Evolutionary conservation across 2,329 filamentous ascomycete species (phyloP).

Genomic region (Rhexocercosporidium sp.): DNA sequence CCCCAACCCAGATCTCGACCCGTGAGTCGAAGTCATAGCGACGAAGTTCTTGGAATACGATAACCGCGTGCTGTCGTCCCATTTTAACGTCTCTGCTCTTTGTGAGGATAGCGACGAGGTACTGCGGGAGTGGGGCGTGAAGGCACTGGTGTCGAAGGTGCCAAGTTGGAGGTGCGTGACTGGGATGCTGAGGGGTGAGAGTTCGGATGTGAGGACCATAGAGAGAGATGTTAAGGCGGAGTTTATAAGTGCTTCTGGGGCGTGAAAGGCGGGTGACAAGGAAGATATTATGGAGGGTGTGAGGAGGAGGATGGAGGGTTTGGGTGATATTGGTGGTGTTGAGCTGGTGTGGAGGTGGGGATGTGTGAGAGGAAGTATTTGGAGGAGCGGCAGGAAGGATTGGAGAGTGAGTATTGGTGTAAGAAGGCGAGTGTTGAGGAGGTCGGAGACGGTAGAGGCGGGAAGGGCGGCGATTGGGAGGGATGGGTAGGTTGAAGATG

Average conservation of each 20-base stretch:
- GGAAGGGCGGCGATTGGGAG: conserved; percentile 86
- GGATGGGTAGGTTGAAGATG: conserved; percentile 78
- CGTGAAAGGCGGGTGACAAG: conserved; percentile 79
- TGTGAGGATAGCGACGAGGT: conserved; percentile 47
- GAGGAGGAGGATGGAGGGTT: conserved; percentile 75
- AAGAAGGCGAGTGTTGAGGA: conserved; percentile 89
- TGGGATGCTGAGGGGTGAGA: conserved; percentile 74
- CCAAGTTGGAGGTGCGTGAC: conserved; percentile 91
- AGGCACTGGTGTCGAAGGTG: conserved; percentile 82
- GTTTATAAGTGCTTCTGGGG: conserved; percentile 84
- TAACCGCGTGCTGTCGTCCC: conserved; percentile 65
- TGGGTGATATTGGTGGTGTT: conserved; percentile 50
- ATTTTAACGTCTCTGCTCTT: conserved; percentile 62
- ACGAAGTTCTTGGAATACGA: conserved; percentile 69
- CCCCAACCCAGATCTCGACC: conserved; percentile 42
- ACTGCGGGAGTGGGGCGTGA: conserved; percentile 54
- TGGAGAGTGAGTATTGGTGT: conserved; percentile 89
- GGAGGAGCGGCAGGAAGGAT: conserved; percentile 83
- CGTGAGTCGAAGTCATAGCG: conserved; percentile 49
- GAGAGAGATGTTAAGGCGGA: conserved; percentile 88
- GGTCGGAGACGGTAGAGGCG: conserved; percentile 83
- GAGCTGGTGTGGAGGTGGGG: conserved; percentile 41
- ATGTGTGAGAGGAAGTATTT: conserved; percentile 53
- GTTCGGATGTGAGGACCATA: conserved; percentile 78
- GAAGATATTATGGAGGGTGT: conserved; percentile 83